Percentiles rank a stretch among this genome's conserved stretches.
Evolutionary conservation across 2,329 filamentous ascomycete genomes (phyloP).

Genomic region (Phoma sp.): DNA sequence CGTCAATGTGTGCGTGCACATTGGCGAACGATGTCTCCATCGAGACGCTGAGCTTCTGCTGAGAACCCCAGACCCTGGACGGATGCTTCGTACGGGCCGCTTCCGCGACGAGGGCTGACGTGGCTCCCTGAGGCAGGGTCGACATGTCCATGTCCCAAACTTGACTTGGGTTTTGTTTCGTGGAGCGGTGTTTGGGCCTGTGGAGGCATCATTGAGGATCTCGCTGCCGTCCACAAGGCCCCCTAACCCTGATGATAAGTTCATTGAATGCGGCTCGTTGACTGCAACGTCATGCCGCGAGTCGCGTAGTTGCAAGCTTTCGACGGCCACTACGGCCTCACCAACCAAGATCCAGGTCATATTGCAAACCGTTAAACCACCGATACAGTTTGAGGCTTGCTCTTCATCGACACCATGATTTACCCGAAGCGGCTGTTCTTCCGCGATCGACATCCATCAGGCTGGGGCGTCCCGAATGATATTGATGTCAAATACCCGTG

Average conservation of each 20-base stretch:
- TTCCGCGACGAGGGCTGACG: constrained; percentile 15
- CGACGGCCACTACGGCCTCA: constrained; percentile 9
- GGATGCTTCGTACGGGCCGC: constrained; percentile 7
- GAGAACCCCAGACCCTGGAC: constrained; percentile 3
- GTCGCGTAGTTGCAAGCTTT: constrained; percentile 1
- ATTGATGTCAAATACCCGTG: constrained; percentile 4
- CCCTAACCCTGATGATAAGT: background rate
- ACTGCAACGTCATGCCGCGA: constrained; percentile 5
- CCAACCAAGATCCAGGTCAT: constrained; percentile 9
- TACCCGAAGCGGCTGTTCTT: constrained; percentile 11
- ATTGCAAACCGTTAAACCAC: constrained; percentile 17
- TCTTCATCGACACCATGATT: background rate
- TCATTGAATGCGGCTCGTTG: background rate
- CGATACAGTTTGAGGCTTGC: constrained; percentile 16
- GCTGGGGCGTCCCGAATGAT: constrained; percentile 3
- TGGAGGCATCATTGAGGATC: background rate
- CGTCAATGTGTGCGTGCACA: constrained; percentile 1
- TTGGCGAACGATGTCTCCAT: background rate
- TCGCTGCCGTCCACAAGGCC: background rate
- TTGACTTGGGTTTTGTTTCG: background rate
- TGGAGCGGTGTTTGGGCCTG: background rate
- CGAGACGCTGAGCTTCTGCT: background rate
- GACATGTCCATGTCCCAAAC: background rate
- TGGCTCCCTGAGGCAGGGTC: background rate
- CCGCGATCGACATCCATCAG: constrained; percentile 15